phyloP scores from a whole-genome alignment of 345 rosid genomes.

The Cochlearia excelsa region DNA sequence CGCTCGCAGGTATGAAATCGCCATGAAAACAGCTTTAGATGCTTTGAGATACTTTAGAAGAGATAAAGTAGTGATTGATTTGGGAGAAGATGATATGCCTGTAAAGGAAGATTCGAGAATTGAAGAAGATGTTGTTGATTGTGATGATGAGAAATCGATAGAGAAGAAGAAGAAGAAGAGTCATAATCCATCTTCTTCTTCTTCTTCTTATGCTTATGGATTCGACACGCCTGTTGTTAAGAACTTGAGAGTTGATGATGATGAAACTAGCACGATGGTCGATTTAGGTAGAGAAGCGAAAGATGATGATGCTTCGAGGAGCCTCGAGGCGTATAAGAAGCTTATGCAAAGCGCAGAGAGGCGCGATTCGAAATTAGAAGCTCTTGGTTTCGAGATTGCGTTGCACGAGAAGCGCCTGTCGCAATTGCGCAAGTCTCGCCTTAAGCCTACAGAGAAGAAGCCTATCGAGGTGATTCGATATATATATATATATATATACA shows the following conservation, averaged over 20 bases:
- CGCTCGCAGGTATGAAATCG: slow-evolving; percentile 34
- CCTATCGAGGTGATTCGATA: slow-evolving; percentile 33
- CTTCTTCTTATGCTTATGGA: too few species aligned
- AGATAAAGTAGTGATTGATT: slow-evolving; percentile 46
- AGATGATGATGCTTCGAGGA: slow-evolving; percentile 25
- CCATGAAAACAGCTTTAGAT: slow-evolving; percentile 44
- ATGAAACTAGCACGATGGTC: slow-evolving; percentile 40
- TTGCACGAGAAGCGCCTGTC: slow-evolving; percentile 47
- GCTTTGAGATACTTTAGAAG: slow-evolving; percentile 38
- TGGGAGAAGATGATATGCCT: slow-evolving; percentile 33
- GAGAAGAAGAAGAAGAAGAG: slow-evolving; percentile 32
- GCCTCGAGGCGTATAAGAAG: slow-evolving; percentile 60
- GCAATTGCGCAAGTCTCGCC: slow-evolving; percentile 41
- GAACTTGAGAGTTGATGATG: slow-evolving; percentile 37
- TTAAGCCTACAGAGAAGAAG: slow-evolving; percentile 46
- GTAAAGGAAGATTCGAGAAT: slow-evolving; percentile 53
- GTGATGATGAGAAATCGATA: slow-evolving; percentile 27
- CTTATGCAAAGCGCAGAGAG: slow-evolving; percentile 53
- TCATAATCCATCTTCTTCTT: slow-evolving; percentile 23
- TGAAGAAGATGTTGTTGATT: slow-evolving; percentile 32
- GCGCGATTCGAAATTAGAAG: slow-evolving; percentile 46
- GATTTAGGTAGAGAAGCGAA: slow-evolving; percentile 37
- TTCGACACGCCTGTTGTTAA: too few species aligned
- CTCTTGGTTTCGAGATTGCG: slow-evolving; percentile 56
- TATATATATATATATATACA: not conserved